These are phyloP conservation scores for Imleria badia DNA, from an alignment of 768 basidiomycete species.

Conservation along the genomic window DNA sequence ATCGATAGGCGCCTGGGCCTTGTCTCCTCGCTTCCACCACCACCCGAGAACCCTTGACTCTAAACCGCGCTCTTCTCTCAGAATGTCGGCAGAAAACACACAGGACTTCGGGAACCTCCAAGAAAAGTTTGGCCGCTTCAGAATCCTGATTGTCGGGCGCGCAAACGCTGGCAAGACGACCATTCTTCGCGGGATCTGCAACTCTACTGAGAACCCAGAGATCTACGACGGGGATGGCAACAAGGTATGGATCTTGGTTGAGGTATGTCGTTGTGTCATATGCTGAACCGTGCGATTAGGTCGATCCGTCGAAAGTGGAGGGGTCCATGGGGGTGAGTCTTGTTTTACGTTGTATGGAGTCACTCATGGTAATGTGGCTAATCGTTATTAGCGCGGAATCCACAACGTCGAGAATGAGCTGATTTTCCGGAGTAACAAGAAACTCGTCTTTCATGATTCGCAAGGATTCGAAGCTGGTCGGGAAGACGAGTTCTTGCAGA, in stretches of 20 bases:
- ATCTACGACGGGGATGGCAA: neutral
- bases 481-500: neutral
- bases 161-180: neutral
- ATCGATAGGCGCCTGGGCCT: too few species aligned
- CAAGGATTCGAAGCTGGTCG: slow-evolving; percentile 3
- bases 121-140: too few species aligned
- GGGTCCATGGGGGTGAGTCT: neutral
- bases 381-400: neutral
- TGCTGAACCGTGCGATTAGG: neutral
- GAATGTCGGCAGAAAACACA: too few species aligned
- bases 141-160: neutral
- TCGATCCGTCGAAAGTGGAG: neutral
- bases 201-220: neutral
- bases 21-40: too few species aligned
- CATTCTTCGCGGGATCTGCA: neutral
- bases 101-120: too few species aligned
- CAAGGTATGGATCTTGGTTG: neutral
- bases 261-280: neutral
- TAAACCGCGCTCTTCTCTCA: too few species aligned
- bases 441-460: neutral
- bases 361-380: neutral
- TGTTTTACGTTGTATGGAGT: neutral
- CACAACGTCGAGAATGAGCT: neutral
- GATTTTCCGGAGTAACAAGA: neutral
- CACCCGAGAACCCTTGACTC: too few species aligned